phyloP scores from a whole-genome alignment of 2,329 filamentous ascomycete species.

The Colletotrichum orbiculare region DNA sequence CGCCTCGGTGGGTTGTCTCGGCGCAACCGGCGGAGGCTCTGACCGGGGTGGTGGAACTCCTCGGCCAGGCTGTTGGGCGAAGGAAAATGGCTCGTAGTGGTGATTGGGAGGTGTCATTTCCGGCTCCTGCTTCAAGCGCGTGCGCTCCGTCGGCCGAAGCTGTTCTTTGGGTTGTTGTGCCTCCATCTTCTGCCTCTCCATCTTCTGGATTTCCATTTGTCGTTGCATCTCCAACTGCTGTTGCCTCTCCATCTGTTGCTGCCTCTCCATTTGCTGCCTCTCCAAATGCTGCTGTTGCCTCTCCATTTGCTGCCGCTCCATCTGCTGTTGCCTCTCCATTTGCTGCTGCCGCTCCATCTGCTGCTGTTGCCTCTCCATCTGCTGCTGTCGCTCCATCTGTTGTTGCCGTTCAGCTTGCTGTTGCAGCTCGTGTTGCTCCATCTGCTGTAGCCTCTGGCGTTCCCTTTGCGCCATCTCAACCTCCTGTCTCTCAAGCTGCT shows the following conservation, averaged over 20 bases:
- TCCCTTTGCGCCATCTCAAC: conserved; percentile 45
- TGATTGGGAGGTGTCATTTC: conserved; percentile 52
- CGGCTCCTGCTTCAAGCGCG: conserved; percentile 61
- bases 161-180: conserved; percentile 46
- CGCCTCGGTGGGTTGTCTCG: conserved; percentile 55
- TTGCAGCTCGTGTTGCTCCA: conserved; percentile 60
- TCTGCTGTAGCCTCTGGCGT: conserved; percentile 36
- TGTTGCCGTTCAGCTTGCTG: too few species aligned
- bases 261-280: conserved; percentile 38
- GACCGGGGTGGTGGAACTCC: conserved; percentile 49
- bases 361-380: conserved; percentile 35
- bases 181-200: conserved; percentile 40
- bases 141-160: conserved; percentile 40
- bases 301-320: conserved; percentile 50
- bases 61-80: conserved; percentile 51
- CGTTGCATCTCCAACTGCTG: conserved; percentile 41
- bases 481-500: conserved; percentile 30
- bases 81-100: conserved; percentile 58
- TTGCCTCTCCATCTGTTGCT: conserved; percentile 23
- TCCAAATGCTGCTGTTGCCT: conserved; percentile 52
- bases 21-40: conserved; percentile 54
- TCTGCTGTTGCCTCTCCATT: conserved; percentile 44
- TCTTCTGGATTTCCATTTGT: conserved; percentile 22
- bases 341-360: conserved; percentile 42
- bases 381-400: conserved; percentile 39